A percentile compares a stretch with the other conserved stretches of the same genome.
Evolutionary conservation across 208 protist genomes (phyloP).

Genomic region (Perkinsela sp.): DNA sequence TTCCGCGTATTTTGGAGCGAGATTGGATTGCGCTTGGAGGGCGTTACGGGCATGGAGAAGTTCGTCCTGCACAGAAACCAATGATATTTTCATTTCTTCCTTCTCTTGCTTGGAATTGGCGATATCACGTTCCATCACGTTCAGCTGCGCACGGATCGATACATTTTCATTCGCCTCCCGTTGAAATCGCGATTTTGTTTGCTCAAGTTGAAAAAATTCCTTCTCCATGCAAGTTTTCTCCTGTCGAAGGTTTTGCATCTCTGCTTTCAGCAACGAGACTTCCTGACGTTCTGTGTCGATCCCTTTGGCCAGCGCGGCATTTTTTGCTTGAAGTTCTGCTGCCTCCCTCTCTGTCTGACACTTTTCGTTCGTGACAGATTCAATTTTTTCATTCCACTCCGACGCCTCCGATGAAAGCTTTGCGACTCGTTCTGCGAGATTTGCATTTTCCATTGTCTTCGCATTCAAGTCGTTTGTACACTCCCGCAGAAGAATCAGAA

Average conservation of each 20-base stretch:
- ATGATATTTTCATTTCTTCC: background rate
- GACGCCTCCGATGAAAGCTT: background rate
- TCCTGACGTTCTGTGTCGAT: background rate
- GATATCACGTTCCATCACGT: too few species aligned
- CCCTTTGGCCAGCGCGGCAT: background rate
- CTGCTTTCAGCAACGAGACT: background rate
- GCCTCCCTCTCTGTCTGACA: background rate
- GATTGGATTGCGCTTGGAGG: background rate
- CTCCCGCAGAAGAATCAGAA: too few species aligned
- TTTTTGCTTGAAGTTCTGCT: background rate
- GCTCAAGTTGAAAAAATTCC: too few species aligned
- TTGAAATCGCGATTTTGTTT: too few species aligned
- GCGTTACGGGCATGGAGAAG: background rate
- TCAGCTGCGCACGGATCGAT: too few species aligned
- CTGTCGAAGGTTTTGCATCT: background rate
- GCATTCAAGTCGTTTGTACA: too few species aligned
- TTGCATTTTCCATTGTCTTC: background rate
- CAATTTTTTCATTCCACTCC: background rate
- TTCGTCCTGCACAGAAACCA: background rate
- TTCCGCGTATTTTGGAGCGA: background rate
- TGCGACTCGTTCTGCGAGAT: background rate
- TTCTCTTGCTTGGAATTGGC: too few species aligned
- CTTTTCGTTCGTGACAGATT: background rate
- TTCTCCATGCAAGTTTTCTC: too few species aligned
- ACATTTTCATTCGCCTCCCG: too few species aligned